Evolutionary conservation across 2,329 filamentous ascomycete species (phyloP), one percentile per base, ranked within the genome.

Genomic region (Fusarium oxysporum): DNA sequence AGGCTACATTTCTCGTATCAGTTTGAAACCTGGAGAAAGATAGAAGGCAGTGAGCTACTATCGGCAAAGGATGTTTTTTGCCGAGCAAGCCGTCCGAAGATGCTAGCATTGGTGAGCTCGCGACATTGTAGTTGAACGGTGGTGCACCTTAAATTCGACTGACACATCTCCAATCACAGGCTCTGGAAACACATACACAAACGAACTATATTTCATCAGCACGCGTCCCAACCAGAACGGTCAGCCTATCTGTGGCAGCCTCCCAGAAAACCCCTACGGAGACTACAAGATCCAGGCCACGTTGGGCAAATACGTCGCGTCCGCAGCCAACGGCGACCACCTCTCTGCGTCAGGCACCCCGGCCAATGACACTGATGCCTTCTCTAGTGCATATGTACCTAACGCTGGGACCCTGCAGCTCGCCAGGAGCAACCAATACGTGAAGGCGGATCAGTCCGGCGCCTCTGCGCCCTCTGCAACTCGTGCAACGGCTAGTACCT

Each of bases 21-120:
- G 10, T 28, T n/a, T 32, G 21, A 8, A 17, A 8, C 21, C 7
- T 48, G 4, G 9, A 8, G 7, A n/a, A 48, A 8, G 8, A 5
- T 8, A 6, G 8, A 14, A 48, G 6, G 13, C 2, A 32, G 11
- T 11, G 10, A 32, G 21, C 21, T 30, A n/a, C 6, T 25, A 1
- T 7, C 8, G 11, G 25, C 11, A 19, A 28, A 9, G 17, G 5
- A 11, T 13, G 17, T 23, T 23, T 47, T 13, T 30, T 19, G 12
- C 13, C 48, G 6, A 35, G n/a, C 4, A 6, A 35, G 17, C 4
- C 0, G 6, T 19, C 8, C 3, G n/a, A 21, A 2, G 6, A 25
- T 11, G 0, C 23, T 8, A 16, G 17, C 2, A 25, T 21, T 25
- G n/a, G 6, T 1, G 6, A 12, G 6, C 12, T 25, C 8, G 14